phyloP scores from a whole-genome alignment of 1,284 basidiomycete genomes.

The Melampsora occidentalis region DNA sequence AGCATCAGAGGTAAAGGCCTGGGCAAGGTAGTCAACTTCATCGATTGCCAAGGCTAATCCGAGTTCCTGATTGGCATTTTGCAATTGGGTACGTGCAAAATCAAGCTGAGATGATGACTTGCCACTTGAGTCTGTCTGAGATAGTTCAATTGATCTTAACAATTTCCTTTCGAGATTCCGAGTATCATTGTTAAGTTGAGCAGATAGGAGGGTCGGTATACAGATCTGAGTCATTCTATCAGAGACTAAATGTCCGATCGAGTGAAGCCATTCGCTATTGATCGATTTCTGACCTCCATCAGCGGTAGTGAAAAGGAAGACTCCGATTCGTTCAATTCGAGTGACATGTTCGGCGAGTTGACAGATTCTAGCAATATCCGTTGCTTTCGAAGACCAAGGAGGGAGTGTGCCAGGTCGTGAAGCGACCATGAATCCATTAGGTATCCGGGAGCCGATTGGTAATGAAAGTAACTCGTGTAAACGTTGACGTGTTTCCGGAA shows the following conservation, averaged over 20 bases:
- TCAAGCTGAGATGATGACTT: slow-evolving; percentile 54
- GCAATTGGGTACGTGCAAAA: slow-evolving; percentile 59
- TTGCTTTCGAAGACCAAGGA: slow-evolving; percentile 97
- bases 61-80: slow-evolving; percentile 74
- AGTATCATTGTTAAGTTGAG: slow-evolving; percentile 61
- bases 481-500: slow-evolving; percentile 16
- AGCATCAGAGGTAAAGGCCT: slow-evolving; percentile 72
- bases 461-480: slow-evolving; percentile 6
- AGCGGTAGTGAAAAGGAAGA: slow-evolving; percentile 62
- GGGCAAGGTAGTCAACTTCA: slow-evolving; percentile 89
- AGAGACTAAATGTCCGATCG: slow-evolving; percentile 69
- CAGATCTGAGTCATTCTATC: slow-evolving; percentile 94
- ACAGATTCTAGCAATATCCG: slow-evolving; percentile 87
- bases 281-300: slow-evolving; percentile 13
- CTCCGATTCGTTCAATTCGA: slow-evolving; percentile 78
- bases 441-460: slow-evolving; percentile 4
- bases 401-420: slow-evolving; percentile 70
- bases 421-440: slow-evolving; percentile 17
- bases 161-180: slow-evolving; percentile 21
- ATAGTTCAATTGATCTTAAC: slow-evolving; percentile 30
- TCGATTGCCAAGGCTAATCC: slow-evolving; percentile 86
- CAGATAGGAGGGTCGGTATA: slow-evolving; percentile 66
- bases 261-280: slow-evolving; percentile 22
- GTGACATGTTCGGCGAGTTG: slow-evolving; percentile 68
- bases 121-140: slow-evolving; percentile 53